phyloP scores from a whole-genome alignment of 768 basidiomycete genomes.

The Infundibulicybe gibba region DNA sequence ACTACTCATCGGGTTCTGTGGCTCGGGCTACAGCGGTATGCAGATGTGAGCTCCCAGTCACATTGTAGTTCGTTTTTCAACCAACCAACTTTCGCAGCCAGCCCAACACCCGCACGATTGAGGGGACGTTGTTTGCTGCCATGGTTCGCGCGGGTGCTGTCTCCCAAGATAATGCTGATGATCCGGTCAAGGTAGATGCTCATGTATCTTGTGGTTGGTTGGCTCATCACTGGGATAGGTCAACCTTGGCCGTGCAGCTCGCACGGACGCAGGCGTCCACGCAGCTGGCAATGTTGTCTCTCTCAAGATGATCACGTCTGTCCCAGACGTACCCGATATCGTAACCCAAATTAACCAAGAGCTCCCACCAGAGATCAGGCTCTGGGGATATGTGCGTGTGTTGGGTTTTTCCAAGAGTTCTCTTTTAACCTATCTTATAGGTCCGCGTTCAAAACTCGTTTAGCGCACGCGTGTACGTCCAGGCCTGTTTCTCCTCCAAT shows the following conservation, averaged over 20 bases:
- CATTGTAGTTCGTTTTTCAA: constrained; percentile 1
- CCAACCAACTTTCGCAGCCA: constrained; percentile 45
- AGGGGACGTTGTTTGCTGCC: constrained; percentile 85
- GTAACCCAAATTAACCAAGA: constrained; percentile 76
- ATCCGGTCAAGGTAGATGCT: constrained; percentile 72
- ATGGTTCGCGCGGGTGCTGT: constrained; percentile 89
- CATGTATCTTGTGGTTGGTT: background rate
- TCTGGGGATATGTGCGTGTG: constrained; percentile 83
- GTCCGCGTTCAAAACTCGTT: constrained; percentile 77
- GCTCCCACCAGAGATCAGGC: constrained; percentile 85
- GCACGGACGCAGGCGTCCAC: constrained; percentile 97
- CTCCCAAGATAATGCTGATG: constrained; percentile 90
- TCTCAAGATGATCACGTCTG: constrained; percentile 79
- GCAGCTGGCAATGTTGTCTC: constrained; percentile 94
- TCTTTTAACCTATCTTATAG: constrained; percentile 22
- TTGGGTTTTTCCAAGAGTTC: background rate
- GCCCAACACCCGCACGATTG: constrained; percentile 73
- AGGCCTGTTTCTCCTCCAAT: constrained; percentile 1
- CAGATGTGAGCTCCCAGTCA: constrained; percentile 70
- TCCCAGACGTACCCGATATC: constrained; percentile 71
- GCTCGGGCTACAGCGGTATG: constrained; percentile 91
- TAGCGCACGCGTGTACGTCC: constrained; percentile 66
- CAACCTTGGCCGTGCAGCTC: constrained; percentile 79
- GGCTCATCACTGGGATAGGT: constrained; percentile 45
- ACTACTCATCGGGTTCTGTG: constrained; percentile 86